Evolutionary conservation across 2,329 filamentous ascomycete genomes (phyloP).

Genomic region (Epicoccum sorghinum): DNA sequence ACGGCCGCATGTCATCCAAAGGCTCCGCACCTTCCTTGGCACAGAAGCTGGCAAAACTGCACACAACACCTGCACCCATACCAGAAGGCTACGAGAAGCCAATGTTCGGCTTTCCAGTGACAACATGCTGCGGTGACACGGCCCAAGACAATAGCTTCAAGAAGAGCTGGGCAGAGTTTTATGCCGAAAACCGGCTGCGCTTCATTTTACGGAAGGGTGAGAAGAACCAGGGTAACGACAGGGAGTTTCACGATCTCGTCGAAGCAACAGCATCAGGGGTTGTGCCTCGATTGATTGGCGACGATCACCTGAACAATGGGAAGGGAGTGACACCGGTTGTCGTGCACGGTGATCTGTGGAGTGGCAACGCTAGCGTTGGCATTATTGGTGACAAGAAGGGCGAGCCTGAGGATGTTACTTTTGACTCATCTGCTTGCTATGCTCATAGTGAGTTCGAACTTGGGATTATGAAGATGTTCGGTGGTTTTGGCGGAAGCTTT

Average conservation of each 20-base stretch:
- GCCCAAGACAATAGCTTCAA: constrained; percentile 78
- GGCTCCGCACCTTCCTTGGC: constrained; percentile 63
- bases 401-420: constrained; percentile 81
- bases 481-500: constrained; percentile 76
- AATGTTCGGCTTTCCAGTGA: constrained; percentile 81
- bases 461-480: constrained; percentile 97
- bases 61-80: constrained; percentile 73
- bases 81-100: constrained; percentile 64
- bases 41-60: constrained; percentile 76
- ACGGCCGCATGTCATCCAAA: constrained; percentile 32
- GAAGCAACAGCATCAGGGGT: constrained; percentile 68
- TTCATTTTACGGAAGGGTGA: constrained; percentile 66
- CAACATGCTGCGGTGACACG: constrained; percentile 87
- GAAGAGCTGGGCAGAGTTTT: constrained; percentile 83
- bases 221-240: constrained; percentile 67
- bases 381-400: constrained; percentile 59
- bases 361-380: constrained; percentile 77
- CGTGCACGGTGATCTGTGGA: constrained; percentile 93
- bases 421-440: constrained; percentile 81
- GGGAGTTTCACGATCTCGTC: constrained; percentile 66
- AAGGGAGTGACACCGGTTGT: constrained; percentile 75
- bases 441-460: constrained; percentile 89
- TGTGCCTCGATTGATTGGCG: constrained; percentile 77
- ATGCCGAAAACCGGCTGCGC: constrained; percentile 74
- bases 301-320: constrained; percentile 66